A percentile compares a stretch with the other conserved stretches of the same genome.
Evolutionary conservation across 495 filamentous ascomycete genomes (phyloP).

Genomic region (Aspergillus mulundensis): DNA sequence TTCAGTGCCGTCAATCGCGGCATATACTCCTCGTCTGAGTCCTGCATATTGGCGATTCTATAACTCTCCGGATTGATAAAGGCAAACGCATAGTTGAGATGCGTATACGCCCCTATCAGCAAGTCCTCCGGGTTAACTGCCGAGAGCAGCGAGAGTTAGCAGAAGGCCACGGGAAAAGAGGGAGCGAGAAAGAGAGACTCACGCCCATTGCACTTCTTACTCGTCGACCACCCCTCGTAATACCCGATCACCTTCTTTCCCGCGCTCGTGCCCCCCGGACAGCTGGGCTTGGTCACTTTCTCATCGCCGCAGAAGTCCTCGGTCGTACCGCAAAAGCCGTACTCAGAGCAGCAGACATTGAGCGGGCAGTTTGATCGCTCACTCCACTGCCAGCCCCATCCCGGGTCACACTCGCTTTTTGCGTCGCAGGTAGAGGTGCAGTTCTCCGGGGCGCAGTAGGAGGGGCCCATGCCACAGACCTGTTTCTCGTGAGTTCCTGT

Average conservation of each 20-base stretch:
- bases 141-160: not conserved
- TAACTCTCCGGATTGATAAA: constrained; percentile 38
- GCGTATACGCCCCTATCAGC: constrained; percentile 23
- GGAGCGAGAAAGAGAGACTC: not conserved
- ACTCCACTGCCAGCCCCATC: not conserved
- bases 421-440: not conserved
- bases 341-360: constrained; percentile 19
- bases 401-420: not conserved
- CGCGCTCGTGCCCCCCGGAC: not conserved
- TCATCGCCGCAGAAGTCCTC: not conserved
- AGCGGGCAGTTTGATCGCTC: not conserved
- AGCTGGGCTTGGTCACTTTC: not conserved
- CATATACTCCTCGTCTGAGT: constrained; percentile 15
- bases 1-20: constrained; percentile 36
- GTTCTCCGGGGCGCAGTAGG: not conserved
- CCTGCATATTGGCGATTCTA: constrained; percentile 16
- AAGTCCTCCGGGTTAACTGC: not conserved
- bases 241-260: not conserved
- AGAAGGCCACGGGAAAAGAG: not conserved
- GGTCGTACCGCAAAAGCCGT: constrained; percentile 18
- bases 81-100: constrained; percentile 32
- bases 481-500: not conserved
- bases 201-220: not conserved
- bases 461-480: not conserved
- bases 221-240: not conserved